Percentiles rank a stretch among this genome's conserved stretches.
Evolutionary conservation across 768 basidiomycete species (phyloP).

Genomic region (Heimioporus sp.): DNA sequence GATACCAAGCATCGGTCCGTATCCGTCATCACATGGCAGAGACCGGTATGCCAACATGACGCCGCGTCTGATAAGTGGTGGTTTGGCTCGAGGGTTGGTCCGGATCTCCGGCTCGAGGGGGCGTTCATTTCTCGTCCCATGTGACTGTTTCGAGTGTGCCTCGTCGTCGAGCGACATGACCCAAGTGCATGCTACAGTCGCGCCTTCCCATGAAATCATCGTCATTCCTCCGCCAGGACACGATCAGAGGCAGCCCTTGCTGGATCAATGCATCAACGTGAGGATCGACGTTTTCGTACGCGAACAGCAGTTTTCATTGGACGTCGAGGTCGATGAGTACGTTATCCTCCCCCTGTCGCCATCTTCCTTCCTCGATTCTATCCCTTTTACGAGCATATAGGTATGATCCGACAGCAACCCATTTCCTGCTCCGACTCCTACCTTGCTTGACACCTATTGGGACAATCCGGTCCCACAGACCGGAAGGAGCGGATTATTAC

Average conservation of each 20-base stretch:
- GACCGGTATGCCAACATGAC: no score
- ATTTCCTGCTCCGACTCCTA: constrained; percentile 68
- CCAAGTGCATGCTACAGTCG: background rate
- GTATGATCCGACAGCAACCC: constrained; percentile 59
- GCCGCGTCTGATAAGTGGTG: no score
- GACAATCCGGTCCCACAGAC: constrained; percentile 56
- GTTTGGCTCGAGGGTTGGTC: no score
- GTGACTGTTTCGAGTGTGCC: constrained; percentile 19
- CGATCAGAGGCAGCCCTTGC: constrained; percentile 41
- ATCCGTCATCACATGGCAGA: constrained; percentile 5
- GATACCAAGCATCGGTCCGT: background rate
- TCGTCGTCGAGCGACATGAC: constrained; percentile 8
- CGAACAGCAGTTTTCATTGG: constrained; percentile 65
- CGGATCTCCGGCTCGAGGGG: constrained; percentile 14
- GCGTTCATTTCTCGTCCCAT: constrained; percentile 10
- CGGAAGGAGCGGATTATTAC: constrained; percentile 46
- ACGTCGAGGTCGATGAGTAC: constrained; percentile 74
- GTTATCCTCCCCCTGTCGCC: constrained; percentile 22
- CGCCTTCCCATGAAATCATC: constrained; percentile 59
- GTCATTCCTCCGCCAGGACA: constrained; percentile 38
- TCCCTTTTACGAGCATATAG: constrained; percentile 33
- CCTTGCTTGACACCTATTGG: constrained; percentile 64
- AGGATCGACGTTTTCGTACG: constrained; percentile 47
- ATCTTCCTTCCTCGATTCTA: constrained; percentile 8
- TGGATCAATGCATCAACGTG: constrained; percentile 66